phyloP scores from a whole-genome alignment of 768 basidiomycete species.

The Tylopilus sp. region DNA sequence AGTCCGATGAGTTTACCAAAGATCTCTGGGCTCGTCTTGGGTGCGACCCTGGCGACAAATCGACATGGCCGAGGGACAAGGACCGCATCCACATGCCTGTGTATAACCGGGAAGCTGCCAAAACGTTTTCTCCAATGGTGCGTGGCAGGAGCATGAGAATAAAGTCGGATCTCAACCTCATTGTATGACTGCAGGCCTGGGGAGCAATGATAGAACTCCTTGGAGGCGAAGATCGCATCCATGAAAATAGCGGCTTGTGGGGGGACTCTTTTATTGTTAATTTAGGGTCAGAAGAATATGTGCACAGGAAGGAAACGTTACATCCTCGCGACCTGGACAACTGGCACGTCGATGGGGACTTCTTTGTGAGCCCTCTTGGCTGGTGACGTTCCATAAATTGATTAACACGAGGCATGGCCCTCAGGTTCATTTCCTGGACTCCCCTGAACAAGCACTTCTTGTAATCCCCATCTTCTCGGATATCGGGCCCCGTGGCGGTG shows the following conservation, averaged over 20 bases:
- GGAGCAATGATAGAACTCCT: constrained; percentile 6
- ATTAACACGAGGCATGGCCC: neutral
- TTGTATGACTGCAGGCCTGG: neutral
- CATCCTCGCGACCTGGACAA: neutral
- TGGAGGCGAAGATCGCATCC: constrained; percentile 2
- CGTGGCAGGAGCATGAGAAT: neutral
- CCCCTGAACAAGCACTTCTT: constrained; percentile 4
- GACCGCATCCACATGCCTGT: constrained; percentile 58
- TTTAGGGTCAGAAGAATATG: constrained; percentile 7
- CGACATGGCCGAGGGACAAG: constrained; percentile 44
- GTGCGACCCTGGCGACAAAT: constrained; percentile 35
- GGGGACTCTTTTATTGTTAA: neutral
- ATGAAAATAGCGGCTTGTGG: constrained; percentile 3
- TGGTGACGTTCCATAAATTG: neutral
- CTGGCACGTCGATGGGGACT: constrained; percentile 1
- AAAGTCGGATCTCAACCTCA: neutral
- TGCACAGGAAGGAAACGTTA: neutral
- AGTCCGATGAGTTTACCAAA: too few species aligned
- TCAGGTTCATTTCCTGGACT: constrained; percentile 13
- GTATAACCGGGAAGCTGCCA: constrained; percentile 33
- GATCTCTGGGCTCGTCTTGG: too few species aligned
- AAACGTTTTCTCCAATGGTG: constrained; percentile 53
- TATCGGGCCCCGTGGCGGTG: neutral
- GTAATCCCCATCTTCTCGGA: neutral
- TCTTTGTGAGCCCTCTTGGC: constrained; percentile 1